A percentile compares a stretch with the other conserved stretches of the same genome.
Conservation (phyloP, 2,329 filamentous ascomycete genomes). For the Scytalidium lignicola region DNA sequence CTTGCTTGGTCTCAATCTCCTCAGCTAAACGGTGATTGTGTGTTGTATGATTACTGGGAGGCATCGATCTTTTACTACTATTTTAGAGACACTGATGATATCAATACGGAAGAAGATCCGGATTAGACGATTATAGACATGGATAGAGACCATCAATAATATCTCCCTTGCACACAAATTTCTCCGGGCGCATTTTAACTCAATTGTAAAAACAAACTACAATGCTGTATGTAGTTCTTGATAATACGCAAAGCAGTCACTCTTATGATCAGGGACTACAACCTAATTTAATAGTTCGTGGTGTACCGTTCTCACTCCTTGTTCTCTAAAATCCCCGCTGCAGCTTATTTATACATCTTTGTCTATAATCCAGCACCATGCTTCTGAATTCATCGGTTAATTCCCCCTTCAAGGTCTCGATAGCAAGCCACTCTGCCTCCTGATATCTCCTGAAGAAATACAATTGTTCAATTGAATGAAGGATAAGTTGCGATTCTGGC, state of each 20-base stretch:
- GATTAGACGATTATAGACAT: neutral
- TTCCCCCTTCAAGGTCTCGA: conserved; percentile 15
- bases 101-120: neutral
- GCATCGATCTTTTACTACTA: neutral
- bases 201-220: too few species aligned
- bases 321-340: neutral
- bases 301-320: too few species aligned
- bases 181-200: too few species aligned
- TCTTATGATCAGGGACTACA: too few species aligned
- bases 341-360: conserved; percentile 11
- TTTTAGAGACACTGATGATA: neutral
- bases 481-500: conserved; percentile 21
- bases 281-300: too few species aligned
- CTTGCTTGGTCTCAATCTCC: neutral
- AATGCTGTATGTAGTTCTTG: too few species aligned
- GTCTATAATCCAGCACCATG: conserved; percentile 17
- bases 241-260: too few species aligned
- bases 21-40: neutral
- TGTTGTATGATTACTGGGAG: neutral
- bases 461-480: conserved; percentile 29
- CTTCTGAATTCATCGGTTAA: conserved; percentile 18
- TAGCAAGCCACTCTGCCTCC: conserved; percentile 17
- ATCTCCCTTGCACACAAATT: too few species aligned
- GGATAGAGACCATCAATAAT: too few species aligned
- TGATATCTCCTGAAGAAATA: conserved; percentile 25